Base-by-base conservation (phyloP, 2,329 filamentous ascomycete species). In the Trichoderma koningiopsis region DNA sequence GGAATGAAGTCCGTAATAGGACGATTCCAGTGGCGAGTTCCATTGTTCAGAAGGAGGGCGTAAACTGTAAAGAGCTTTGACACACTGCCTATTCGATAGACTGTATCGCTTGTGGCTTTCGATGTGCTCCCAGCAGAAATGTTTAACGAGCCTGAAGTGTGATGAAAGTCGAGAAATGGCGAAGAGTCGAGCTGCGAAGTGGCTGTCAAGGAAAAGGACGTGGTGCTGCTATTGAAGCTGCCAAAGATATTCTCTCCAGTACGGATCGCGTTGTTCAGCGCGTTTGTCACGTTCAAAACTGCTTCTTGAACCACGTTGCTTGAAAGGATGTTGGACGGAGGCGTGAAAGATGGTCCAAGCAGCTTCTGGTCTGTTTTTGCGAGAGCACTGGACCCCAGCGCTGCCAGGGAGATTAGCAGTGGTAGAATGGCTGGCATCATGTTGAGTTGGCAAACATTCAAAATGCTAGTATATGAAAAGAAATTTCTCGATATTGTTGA, bases 41-140 rank as follows among this genome's bases (percentile, higher is more conserved):
- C 76, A 5, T 71, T 71, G 10, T 72, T 70, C 2, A 71, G 63
- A 35, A 78, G 69, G 11, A 76, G 64, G 1, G 73, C 65, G 61
- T 77, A 77, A 19, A 74, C 72, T 1, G 75, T 77, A n/a, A 74
- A 69, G 4, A 77, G 57, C 64, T 77, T 78, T 10, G 75, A 73
- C 5, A 77, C 70, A 58, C 75, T 77, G 1, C 76, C 76, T 5
- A 77, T 72, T n/a, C 75, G 74, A 61, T 70, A 74, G 10, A 76
- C 66, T 3, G 76, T 77, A 37, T 72, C 69, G 0, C 35, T 53
- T 5, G 57, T 64, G 33, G 72, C 61, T 10, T 43, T 58, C 2
- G 43, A 40, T 5, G 63, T 64, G 22, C 70, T 71, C 4, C 71
- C 70, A 19, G 68, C 71, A 24, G 71, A 72, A n/a, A 49, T 22